Evolutionary conservation across 2,329 filamentous ascomycete species (phyloP), one percentile per base, ranked within the genome.

Genomic region (Didymosphaeria variabile): DNA sequence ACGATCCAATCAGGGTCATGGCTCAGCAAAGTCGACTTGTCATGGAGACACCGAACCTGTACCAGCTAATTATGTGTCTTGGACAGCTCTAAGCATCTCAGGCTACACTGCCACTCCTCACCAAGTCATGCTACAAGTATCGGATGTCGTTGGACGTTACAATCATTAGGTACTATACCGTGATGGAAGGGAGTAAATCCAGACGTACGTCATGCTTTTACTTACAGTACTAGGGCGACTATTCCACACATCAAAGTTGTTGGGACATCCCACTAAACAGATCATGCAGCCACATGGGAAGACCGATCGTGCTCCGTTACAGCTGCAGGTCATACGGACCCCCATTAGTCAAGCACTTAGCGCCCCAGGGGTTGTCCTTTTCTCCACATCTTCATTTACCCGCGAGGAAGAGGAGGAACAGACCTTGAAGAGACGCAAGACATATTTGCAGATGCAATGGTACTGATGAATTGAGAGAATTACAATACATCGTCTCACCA

Each of bases 281-380:
- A 56, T 49, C 57, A 50, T 55, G 52, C 56, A 53, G 26, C 36
- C 51, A 46, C 31, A 32, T 46, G 46, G 34, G 26, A 46, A 61
- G 29, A 65, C 60, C 59, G 57, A 65, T 63, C 57, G 45, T 57
- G 57, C 40, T 63, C 57, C 59, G 51, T 61, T 57, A 60, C 42
- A 32, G 44, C 60, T 67, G 65, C 63, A 62, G 52, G 55, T 55
- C 50, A 60, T 64, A 59, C 58, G 57, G 42, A 55, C 13, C 50
- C 40, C 51, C 53, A 59, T 59, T 38, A 42, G 47, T 40, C 36
- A 29, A 40, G 40, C 21, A 51, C 5, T 42, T 59, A 58, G 60
- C 36, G 46, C 19, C 34, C 52, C 52, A 40, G 59, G 53, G 29
- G 56, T 36, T 49, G 56, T 31, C 44, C 44, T 58, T 50, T 60